These are phyloP conservation scores for Xylariomycetidae sp. DNA, from an alignment of 2,329 filamentous ascomycete genomes.

Conservation along the genomic window DNA sequence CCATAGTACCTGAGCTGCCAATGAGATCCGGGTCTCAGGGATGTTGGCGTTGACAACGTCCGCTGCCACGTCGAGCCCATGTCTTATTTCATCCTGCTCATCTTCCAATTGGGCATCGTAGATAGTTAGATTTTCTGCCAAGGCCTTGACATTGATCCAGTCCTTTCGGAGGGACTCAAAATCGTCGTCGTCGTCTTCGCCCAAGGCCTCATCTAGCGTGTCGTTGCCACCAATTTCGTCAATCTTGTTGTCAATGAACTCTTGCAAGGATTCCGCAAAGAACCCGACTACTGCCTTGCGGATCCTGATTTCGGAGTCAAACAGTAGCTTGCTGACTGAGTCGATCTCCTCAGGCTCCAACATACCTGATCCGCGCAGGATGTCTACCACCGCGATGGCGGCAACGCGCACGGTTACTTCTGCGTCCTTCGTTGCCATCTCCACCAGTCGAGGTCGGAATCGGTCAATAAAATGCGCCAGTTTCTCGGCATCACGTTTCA, in stretches of 20 bases:
- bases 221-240: constrained; percentile 82
- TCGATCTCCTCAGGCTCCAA: constrained; percentile 91
- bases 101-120: constrained; percentile 70
- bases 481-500: constrained; percentile 74
- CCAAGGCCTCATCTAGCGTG: constrained; percentile 66
- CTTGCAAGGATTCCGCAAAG: constrained; percentile 81
- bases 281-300: constrained; percentile 86
- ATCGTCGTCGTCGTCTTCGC: constrained; percentile 66
- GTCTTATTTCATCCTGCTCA: constrained; percentile 41
- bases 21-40: constrained; percentile 73
- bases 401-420: constrained; percentile 75
- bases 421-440: constrained; percentile 84
- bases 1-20: constrained; percentile 81
- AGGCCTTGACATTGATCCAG: constrained; percentile 89
- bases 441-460: constrained; percentile 79
- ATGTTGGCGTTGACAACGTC: constrained; percentile 57
- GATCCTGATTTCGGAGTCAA: constrained; percentile 77
- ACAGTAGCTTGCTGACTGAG: constrained; percentile 77
- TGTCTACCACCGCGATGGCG: constrained; percentile 75
- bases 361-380: constrained; percentile 75
- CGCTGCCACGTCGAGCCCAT: constrained; percentile 43
- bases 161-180: constrained; percentile 69
- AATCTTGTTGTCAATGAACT: constrained; percentile 70
- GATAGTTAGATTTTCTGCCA: constrained; percentile 74
- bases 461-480: constrained; percentile 89